Evolutionary conservation across 805 yeast genomes (phyloP), one percentile per base, ranked within the genome.

Genomic region (Zygotorulaspora sp.): DNA sequence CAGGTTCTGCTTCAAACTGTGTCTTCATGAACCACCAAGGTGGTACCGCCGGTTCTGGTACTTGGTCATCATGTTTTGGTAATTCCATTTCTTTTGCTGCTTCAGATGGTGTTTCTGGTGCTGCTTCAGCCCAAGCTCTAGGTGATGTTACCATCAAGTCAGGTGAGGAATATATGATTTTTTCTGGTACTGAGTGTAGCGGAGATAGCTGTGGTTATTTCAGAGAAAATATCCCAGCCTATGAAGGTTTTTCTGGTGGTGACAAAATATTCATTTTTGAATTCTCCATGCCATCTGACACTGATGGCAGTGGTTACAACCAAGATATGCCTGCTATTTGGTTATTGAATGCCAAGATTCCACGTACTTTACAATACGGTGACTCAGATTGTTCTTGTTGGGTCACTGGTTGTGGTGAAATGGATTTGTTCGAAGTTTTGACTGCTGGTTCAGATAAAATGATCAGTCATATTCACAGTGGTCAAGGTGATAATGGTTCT

Each of bases 291-390:
- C 98, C 98, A 48, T 59, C 75, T 43, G 88, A 77, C 50, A 64
- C 70, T 36, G 57, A 71, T 23, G 68, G 73, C 44, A 61, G 36
- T 18, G 52, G 44, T 15, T 55, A 57, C 40, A 88, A 89, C 73
- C 73, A 74, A 57, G 97, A 92, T 65, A 90, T 92, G 97, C 98
- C 98, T 50, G 97, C 98, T 46, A 75, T 89, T 54, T 89, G 97
- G 97, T 71, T 89, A 65, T 77, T 89, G 63, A 89, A 89, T 65
- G 96, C 96, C 46, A 84, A 85, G 72, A 81, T 89, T 59, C 96
- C 98, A 68, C 86, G 98, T 75, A 89, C 97, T 51, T 68, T 80
- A 57, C 97, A 92, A 70, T 92, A 92, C 68, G 97, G 97, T 63
- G 70, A 70, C 44, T 62, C 80, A 17, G 61, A 75, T 14, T 92